Conservation (phyloP, 2,329 filamentous ascomycete genomes). For the Paraphaeosphaeria sporulosa region DNA sequence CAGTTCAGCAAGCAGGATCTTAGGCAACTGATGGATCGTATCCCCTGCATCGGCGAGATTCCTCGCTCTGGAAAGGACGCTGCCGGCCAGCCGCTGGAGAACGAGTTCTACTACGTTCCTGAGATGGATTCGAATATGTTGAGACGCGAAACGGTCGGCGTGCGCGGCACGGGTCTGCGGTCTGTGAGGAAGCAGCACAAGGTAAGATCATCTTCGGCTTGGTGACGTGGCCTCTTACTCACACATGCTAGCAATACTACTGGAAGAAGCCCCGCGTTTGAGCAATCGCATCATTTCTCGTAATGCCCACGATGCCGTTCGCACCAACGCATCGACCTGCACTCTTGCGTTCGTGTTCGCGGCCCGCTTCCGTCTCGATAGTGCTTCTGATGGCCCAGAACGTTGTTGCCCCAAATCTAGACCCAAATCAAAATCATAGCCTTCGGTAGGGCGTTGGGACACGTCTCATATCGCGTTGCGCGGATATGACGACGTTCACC, state of each 20-base stretch:
- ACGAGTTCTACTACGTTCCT: slow-evolving; percentile 95
- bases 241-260: slow-evolving; percentile 69
- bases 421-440: neutral
- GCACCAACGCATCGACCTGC: neutral
- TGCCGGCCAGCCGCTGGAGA: slow-evolving; percentile 90
- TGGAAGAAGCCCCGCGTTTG: slow-evolving; percentile 67
- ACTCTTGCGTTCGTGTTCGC: neutral
- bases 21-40: slow-evolving; percentile 74
- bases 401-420: neutral
- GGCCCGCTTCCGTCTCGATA: neutral
- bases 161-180: slow-evolving; percentile 87
- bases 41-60: slow-evolving; percentile 86
- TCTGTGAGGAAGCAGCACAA: slow-evolving; percentile 96
- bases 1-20: slow-evolving; percentile 60
- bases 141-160: slow-evolving; percentile 80
- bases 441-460: slow-evolving; percentile 3
- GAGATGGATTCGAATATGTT: slow-evolving; percentile 83
- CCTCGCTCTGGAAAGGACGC: slow-evolving; percentile 92
- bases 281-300: slow-evolving; percentile 1
- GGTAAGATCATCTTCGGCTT: slow-evolving; percentile 61
- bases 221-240: slow-evolving; percentile 13
- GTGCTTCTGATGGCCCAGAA: neutral
- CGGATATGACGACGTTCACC: neutral
- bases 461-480: slow-evolving; percentile 5
- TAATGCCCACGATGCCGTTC: neutral